Conservation (phyloP, 202 grass and related monocot genomes). For the Schoenoplectus tabernaemontani region DNA sequence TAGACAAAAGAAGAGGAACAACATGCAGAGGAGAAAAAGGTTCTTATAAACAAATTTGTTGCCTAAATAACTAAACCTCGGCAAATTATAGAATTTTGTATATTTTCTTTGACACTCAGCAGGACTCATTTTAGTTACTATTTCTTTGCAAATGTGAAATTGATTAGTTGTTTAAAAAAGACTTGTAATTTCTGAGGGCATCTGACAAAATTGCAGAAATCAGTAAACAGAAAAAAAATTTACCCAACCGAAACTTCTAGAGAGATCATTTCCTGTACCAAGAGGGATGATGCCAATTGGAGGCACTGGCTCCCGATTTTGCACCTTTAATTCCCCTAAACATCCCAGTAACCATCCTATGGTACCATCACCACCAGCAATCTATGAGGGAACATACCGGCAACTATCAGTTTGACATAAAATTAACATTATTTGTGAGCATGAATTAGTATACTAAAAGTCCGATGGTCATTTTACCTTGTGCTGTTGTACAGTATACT, state of each 20-base stretch:
- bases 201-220: not conserved
- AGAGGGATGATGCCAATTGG: conserved; percentile 85
- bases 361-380: conserved; percentile 89
- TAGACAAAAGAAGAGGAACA: not conserved
- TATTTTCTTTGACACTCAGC: not conserved
- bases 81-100: not conserved
- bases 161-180: not conserved
- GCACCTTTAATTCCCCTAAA: conserved; percentile 67
- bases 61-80: not conserved
- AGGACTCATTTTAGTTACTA: not conserved
- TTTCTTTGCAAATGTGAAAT: not conserved
- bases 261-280: conserved; percentile 97
- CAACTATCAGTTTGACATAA: not conserved
- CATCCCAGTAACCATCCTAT: conserved; percentile 86
- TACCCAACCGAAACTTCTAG: conserved; percentile 97
- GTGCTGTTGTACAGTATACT: not conserved
- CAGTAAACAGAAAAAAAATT: conserved; percentile 22
- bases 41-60: not conserved
- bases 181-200: not conserved
- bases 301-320: conserved; percentile 70
- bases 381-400: conserved; percentile 29
- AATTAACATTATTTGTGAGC: conserved; percentile 16
- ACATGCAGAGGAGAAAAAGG: not conserved
- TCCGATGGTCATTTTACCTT: not conserved
- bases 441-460: not conserved